These are phyloP conservation scores for Blastobotrys niveus DNA, from an alignment of 1,139 yeast genomes.

Conservation along the genomic window DNA sequence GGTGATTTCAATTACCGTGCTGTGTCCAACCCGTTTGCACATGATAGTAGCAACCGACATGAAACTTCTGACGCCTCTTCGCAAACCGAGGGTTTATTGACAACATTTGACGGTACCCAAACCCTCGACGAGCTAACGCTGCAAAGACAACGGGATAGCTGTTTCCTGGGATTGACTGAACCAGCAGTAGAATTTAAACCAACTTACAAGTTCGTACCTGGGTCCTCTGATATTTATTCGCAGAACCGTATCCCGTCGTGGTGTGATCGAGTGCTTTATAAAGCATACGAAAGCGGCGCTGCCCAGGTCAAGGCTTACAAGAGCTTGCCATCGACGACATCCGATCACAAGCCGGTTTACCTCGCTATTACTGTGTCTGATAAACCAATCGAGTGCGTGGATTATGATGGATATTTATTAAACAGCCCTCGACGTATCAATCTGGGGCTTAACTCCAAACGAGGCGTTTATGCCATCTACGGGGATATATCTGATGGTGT, in stretches of 20 bases:
- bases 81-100: slow-evolving; percentile 5
- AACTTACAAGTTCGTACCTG: slow-evolving; percentile 61
- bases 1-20: slow-evolving; percentile 79
- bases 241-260: slow-evolving; percentile 69
- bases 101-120: neutral
- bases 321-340: slow-evolving; percentile 43
- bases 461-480: slow-evolving; percentile 9
- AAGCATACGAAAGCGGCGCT: slow-evolving; percentile 36
- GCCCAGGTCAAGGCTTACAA: slow-evolving; percentile 36
- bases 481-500: slow-evolving; percentile 22
- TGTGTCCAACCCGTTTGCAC: slow-evolving; percentile 3
- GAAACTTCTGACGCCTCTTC: neutral
- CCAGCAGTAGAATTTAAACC: slow-evolving; percentile 59
- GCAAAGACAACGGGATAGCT: slow-evolving; percentile 37
- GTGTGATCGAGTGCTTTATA: slow-evolving; percentile 78
- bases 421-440: slow-evolving; percentile 9
- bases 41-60: neutral
- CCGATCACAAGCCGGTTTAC: slow-evolving; percentile 46
- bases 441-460: slow-evolving; percentile 16
- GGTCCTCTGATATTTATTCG: slow-evolving; percentile 47
- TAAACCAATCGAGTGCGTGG: slow-evolving; percentile 15
- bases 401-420: slow-evolving; percentile 5
- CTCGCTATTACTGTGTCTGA: slow-evolving; percentile 30
- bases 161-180: slow-evolving; percentile 62
- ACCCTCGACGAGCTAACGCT: slow-evolving; percentile 53